phyloP scores from a whole-genome alignment of 2,329 filamentous ascomycete species.

The Cylindrodendrum hubeiense region DNA sequence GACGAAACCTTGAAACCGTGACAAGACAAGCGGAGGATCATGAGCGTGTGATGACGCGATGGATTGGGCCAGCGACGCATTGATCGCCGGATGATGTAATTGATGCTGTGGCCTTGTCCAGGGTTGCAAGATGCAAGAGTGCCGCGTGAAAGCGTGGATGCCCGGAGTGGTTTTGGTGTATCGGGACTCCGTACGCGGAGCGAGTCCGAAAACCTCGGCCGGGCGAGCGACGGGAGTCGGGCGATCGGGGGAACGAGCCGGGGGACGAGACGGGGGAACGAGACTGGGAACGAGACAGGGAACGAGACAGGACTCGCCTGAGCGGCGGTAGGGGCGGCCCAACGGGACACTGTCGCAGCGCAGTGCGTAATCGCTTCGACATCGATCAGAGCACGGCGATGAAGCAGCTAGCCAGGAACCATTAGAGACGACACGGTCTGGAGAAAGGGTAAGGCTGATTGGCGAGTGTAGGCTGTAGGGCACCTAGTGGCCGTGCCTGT shows the following conservation, averaged over 20 bases:
- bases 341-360: neutral
- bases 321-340: neutral
- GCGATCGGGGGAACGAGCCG: neutral
- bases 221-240: slow-evolving; percentile 20
- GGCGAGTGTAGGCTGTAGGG: neutral
- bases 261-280: no score
- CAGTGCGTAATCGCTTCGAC: neutral
- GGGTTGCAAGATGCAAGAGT: neutral
- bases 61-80: neutral
- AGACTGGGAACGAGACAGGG: no score
- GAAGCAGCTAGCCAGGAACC: neutral
- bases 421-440: neutral
- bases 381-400: neutral
- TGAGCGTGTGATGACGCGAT: slow-evolving; percentile 3
- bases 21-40: neutral
- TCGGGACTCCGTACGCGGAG: neutral
- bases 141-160: neutral
- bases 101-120: neutral
- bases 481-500: neutral
- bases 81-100: slow-evolving; percentile 8
- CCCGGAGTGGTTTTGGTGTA: neutral
- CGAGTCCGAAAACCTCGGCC: slow-evolving; percentile 5
- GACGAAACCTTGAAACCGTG: neutral
- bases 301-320: neutral
- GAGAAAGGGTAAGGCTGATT: neutral